Evolutionary conservation across 148 eudicot species (phyloP).

Genomic region (Cornus kousa): DNA sequence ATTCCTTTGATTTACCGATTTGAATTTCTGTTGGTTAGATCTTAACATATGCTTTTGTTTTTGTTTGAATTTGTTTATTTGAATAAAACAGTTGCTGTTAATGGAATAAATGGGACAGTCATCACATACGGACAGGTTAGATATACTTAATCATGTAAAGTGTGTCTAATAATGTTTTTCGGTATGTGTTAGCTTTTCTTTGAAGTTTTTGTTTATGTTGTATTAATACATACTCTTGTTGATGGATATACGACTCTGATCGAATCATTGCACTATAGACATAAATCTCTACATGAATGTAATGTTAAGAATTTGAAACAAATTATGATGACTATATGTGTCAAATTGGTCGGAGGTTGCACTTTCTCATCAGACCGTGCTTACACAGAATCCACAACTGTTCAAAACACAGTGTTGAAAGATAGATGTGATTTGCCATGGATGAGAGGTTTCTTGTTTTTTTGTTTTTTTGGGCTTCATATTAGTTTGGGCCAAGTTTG

Average conservation of each 20-base stretch:
- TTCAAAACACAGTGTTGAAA: not conserved
- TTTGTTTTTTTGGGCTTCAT: not conserved
- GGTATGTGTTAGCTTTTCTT: not conserved
- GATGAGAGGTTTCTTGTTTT: not conserved
- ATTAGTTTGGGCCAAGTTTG: not conserved
- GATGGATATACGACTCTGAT: not conserved
- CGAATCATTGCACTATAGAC: not conserved
- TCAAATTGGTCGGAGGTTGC: not conserved
- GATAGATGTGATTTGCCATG: not conserved
- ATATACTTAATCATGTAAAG: not conserved
- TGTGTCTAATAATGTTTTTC: too few species aligned
- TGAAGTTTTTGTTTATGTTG: not conserved
- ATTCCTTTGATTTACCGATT: too few species aligned
- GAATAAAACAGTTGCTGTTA: constrained; percentile 53
- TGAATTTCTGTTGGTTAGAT: too few species aligned
- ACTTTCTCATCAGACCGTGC: not conserved
- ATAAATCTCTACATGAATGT: not conserved
- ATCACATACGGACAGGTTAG: constrained; percentile 88
- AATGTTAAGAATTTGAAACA: too few species aligned
- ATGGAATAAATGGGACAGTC: constrained; percentile 74
- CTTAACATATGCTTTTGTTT: too few species aligned
- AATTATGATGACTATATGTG: not conserved
- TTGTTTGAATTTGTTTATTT: not conserved
- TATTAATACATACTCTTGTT: not conserved
- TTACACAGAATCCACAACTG: not conserved